Conservation (phyloP, 352 stramenopile genomes). For the Globisporangium yorkense region DNA sequence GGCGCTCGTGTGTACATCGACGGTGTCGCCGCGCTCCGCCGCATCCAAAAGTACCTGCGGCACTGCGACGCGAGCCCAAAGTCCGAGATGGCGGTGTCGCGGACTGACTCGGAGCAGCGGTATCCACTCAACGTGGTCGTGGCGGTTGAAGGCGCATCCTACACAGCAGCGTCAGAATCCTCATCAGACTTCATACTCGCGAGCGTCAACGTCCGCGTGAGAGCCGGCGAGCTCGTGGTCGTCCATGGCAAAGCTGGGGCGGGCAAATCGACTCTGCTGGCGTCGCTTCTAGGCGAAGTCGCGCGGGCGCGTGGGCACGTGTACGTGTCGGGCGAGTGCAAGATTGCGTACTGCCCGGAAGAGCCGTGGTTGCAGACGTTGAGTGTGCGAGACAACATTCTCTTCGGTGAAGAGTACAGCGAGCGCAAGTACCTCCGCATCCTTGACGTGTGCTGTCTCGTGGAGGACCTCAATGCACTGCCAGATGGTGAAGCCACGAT, state of each 20-base stretch:
- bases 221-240: constrained; percentile 27
- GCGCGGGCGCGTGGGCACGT: constrained; percentile 19
- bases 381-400: constrained; percentile 91
- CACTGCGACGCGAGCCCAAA: constrained; percentile 8
- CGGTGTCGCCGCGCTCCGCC: background rate
- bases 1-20: background rate
- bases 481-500: constrained; percentile 27
- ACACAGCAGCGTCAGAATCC: too few relatives aligned
- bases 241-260: constrained; percentile 30
- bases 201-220: constrained; percentile 24
- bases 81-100: background rate
- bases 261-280: constrained; percentile 36
- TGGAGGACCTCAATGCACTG: constrained; percentile 34
- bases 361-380: constrained; percentile 93
- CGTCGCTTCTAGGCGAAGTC: constrained; percentile 29
- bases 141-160: too few relatives aligned
- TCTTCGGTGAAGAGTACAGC: constrained; percentile 79
- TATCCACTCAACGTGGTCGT: too few relatives aligned
- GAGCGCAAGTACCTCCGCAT: constrained; percentile 35
- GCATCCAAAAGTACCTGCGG: constrained; percentile 10
- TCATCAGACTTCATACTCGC: constrained; percentile 9
- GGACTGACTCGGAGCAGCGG: too few relatives aligned
- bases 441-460: constrained; percentile 41
- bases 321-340: constrained; percentile 20
- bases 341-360: constrained; percentile 75